Evolutionary conservation across 106 monocot species (phyloP), one percentile per base, ranked within the genome.

Genomic region (Triglochin maritima): DNA sequence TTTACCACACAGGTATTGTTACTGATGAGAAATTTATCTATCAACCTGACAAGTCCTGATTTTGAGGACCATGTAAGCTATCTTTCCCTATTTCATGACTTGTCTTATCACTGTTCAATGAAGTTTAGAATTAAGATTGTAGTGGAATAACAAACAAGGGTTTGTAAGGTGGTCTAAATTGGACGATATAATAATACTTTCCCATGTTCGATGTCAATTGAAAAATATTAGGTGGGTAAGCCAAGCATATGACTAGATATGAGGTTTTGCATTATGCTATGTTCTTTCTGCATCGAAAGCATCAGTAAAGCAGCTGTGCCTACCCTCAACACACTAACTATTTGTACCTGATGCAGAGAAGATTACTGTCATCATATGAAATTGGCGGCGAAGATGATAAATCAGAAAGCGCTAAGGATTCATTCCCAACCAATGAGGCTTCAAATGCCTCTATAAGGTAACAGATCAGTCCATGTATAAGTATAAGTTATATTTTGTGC

Each of bases 61-160:
- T 89, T 89, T 72, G 86, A 93, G 63, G 86, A 93, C 53, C 93
- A 93, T 84, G 93, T 93, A 68, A 80, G 88, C 68, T 42, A n/a
- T 6, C 7, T 29, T 53, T 52, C 29, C 29, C 29, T 29, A 29
- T 29, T 29, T 29, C 7, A 4, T 67, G 16, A 17, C 2, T 15
- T 67, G 13, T 52, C 1, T 42, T 51, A 51, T 11, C 53, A 3
- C 29, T 51, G 9, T 51, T 50, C 52, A 46, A n/a, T 47, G 4
- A 44, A 58, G 29, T 29, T 29, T 29, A 29, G 29, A 29, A 29
- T 29, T 29, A 29, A 29, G 29, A 29, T 29, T 29, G 29, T 29
- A 29, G 29, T 29, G 29, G 29, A 29, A 29, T 29, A 29, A 29
- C 29, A 29, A 0, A 29, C 1, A 29, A 29, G 29, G 29, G 29